Base-by-base conservation (phyloP, 257 asterid genomes). In the Penstemon newberryi region DNA sequence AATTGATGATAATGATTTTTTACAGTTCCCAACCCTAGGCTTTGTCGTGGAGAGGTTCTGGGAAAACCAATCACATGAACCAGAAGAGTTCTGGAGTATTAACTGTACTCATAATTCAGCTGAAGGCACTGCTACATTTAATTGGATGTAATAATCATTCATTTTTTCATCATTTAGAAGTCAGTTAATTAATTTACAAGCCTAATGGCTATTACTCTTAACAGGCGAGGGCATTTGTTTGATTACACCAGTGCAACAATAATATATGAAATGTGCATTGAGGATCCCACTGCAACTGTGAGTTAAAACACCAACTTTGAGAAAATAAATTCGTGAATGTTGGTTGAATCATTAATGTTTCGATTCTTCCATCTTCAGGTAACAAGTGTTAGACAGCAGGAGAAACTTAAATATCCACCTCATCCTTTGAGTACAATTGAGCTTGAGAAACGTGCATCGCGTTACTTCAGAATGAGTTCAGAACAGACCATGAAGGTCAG, bases 401-500 rank as follows among this genome's bases (percentile, higher is more conserved):
- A 90, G 75, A 91, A 87, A 83, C 85, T 78, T 65, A 88, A 91
- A 70, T 87, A 93, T 75, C 99, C 97, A 73, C 99, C 99, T 65
- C 78, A 84, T 80, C 99, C 99, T 49, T 73, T 93, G 77, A 93
- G 92, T 77, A 93, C 99, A 56, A 86, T 93, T 75, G 99, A 93
- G 89, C 96, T 93, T 75, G 99, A 93, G 84, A 93, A 93, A 82
- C 97, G 99, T 57, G 97, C 99, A 78, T 91, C 99, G 50, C 95
- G 96, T 46, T 93, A 87, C 85, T 91, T 90, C 73, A 82, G 85
- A 54, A 88, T 93, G 96, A 93, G 99, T 80, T 87, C 99, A 66
- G 99, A 83, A 70, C 89, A 83, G 69, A 91, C 99, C 54, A 93
- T 93, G 99, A 93, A 93, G 96, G 99, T 90, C 42, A 65, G 74